Evolutionary conservation across 805 yeast species (phyloP), one percentile per base, ranked within the genome.

Genomic region (Debaryomyces maramus): DNA sequence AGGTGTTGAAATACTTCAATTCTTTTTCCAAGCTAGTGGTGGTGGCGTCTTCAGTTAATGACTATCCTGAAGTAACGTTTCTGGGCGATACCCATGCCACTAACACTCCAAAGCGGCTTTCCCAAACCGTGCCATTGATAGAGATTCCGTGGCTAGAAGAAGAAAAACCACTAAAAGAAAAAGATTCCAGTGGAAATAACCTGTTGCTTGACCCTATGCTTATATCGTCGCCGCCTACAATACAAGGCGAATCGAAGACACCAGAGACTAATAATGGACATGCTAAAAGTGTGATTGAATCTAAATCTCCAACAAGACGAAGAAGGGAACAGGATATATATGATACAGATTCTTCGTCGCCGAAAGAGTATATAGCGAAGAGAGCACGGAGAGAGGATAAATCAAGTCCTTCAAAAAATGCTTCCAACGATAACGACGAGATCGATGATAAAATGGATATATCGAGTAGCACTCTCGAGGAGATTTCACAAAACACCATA

Each of bases 1-100:
- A 60, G 18, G 38, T 71, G 0, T 46, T 54, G n/a, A 77, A 78
- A 49, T 76, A 66, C 47, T 57, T 74, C 20, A 63, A 71, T 38
- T 73, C 80, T 0, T 36, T 78, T 51, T 48, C 33, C 46, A 65
- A 40, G 63, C 50, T 41, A 55, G 61, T 39, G 2, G 36, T 45
- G 17, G 72, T 68, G 5, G 52, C 62, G 16, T 62, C 70, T 2
- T 33, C 57, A 0, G 40, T 61, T 6, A 40, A 36, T 8, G 67
- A 61, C 11, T 65, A 50, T 31, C 58, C 64, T 1, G 32, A 38
- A 3, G 50, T 52, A 5, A 37, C 42, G 3, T 47, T 51, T 21
- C 40, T 32, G 16, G 35, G 11, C 14, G 34, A 30, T 9, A 17
- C 22, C 4, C 20, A 28, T 14, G 28, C 41, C 34, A 14, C 34